Evolutionary conservation across 1,284 basidiomycete species (phyloP).

Genomic region (Wolfiporia cocos): DNA sequence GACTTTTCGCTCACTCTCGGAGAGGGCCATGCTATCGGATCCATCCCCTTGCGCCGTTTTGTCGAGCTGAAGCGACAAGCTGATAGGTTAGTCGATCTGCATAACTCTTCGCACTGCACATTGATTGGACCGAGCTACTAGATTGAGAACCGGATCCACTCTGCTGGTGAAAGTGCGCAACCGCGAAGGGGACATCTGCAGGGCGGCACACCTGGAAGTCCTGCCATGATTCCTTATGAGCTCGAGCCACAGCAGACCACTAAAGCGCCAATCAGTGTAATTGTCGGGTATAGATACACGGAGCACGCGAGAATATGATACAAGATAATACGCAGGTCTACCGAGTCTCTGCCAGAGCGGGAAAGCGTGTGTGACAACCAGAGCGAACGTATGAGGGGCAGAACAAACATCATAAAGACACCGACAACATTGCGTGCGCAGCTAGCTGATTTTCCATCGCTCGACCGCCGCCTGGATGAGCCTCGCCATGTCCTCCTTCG

Average conservation of each 20-base stretch:
- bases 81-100: conserved; percentile 32
- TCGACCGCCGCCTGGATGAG: conserved; percentile 64
- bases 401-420: too few relatives aligned
- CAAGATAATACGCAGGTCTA: too few relatives aligned
- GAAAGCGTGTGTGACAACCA: too few relatives aligned
- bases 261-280: too few relatives aligned
- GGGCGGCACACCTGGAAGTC: conserved; percentile 28
- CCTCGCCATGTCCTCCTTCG: conserved; percentile 64
- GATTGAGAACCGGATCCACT: conserved; percentile 16
- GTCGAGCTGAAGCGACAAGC: conserved; percentile 47
- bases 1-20: conserved; percentile 75
- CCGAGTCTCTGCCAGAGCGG: too few relatives aligned
- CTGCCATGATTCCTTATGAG: conserved; percentile 10
- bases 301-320: too few relatives aligned
- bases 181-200: conserved; percentile 31
- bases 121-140: conserved; percentile 6
- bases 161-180: conserved; percentile 37
- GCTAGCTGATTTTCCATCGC: conserved; percentile 56
- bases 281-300: too few relatives aligned
- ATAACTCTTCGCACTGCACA: not conserved
- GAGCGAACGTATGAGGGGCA: too few relatives aligned
- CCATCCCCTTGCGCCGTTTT: conserved; percentile 51
- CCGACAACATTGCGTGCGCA: too few relatives aligned
- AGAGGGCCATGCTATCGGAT: conserved; percentile 68
- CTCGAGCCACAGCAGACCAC: not conserved